These are phyloP conservation scores for Boletus pseudopeckii DNA, from an alignment of 768 basidiomycete species.

Conservation along the genomic window DNA sequence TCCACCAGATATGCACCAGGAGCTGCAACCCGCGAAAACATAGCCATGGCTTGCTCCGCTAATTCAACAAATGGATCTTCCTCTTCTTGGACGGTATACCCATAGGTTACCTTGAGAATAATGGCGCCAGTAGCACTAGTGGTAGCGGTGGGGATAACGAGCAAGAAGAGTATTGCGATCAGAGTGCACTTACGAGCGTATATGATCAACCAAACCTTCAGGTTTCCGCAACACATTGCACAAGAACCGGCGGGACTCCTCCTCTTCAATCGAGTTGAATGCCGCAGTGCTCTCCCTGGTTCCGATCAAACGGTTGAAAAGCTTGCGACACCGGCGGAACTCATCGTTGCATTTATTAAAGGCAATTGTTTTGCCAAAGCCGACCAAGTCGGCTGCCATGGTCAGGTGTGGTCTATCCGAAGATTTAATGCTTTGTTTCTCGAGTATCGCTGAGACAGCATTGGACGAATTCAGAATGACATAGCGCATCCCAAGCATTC, in stretches of 20 bases:
- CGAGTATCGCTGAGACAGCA: slow-evolving; percentile 46
- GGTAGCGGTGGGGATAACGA: neutral
- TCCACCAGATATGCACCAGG: slow-evolving; percentile 23
- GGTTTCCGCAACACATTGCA: slow-evolving; percentile 13
- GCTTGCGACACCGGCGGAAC: slow-evolving; percentile 18
- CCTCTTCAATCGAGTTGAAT: slow-evolving; percentile 21
- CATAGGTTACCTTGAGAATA: slow-evolving; percentile 41
- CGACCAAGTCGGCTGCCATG: slow-evolving; percentile 26
- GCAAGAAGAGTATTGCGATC: neutral
- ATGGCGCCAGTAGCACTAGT: slow-evolving; percentile 20
- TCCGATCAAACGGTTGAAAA: slow-evolving; percentile 7
- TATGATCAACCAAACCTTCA: slow-evolving; percentile 10
- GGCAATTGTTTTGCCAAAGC: neutral
- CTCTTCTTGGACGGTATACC: slow-evolving; percentile 34
- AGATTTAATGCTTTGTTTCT: slow-evolving; percentile 51
- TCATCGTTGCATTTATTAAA: slow-evolving; percentile 11
- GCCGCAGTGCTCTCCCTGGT: slow-evolving; percentile 3
- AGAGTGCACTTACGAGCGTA: slow-evolving; percentile 18
- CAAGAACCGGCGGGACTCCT: slow-evolving; percentile 19
- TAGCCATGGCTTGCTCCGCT: slow-evolving; percentile 22
- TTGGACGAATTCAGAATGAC: slow-evolving; percentile 48
- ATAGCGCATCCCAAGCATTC: slow-evolving; percentile 43
- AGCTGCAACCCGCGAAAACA: slow-evolving; percentile 4
- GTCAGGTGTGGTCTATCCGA: slow-evolving; percentile 29
- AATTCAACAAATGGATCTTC: slow-evolving; percentile 37